Base-by-base conservation (phyloP, 2,329 filamentous ascomycete species). In the Botryotinia calthae region DNA sequence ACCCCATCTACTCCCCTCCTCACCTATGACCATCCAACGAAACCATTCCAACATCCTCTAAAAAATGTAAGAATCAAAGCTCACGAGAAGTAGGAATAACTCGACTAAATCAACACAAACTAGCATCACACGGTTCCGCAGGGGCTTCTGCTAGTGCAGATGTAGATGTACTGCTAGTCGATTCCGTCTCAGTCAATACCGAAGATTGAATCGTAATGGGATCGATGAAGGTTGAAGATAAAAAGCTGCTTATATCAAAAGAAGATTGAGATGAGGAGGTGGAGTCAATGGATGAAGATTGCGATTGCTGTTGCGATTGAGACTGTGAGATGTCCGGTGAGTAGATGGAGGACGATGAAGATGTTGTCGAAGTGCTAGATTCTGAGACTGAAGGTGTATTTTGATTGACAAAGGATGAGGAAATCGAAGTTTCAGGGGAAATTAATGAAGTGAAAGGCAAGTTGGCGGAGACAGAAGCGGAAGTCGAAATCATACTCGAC, bases 21-120 rank as follows among this genome's bases (percentile, higher is more conserved):
- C 8, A 1, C 16, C 2, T 12, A n/a, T 46, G 3, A 31, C 18
- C n/a, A 28, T 18, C 4, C 18, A 10, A 54, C 8, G 20, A 54
- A 51, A 25, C 4, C 22, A 4, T 2, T 0, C 1, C 7, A 48
- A 2, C 10, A 48, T 4, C 12, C 10, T 16, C 14, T 2, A 1
- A 20, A n/a, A n/a, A 37, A 14, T 2, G 37, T 25, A 16, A 37
- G 48, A 51, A 56, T 67, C 9, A 72, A 67, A 72, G 70, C 6
- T 72, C 70, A 20, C 70, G 56, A 31, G 62, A 72, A 28, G 40
- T 72, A n/a, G 70, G 70, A 20, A 46, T 18, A 12, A 48, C 62
- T 46, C 62, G 62, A 72, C 70, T 59, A 2, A 67, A 67, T 10
- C 67, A 31, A 59, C 62, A 72, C 51, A 72, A 40, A 59, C 62